phyloP scores from a whole-genome alignment of 2,329 filamentous ascomycete species.

The Penicillium digitatum region DNA sequence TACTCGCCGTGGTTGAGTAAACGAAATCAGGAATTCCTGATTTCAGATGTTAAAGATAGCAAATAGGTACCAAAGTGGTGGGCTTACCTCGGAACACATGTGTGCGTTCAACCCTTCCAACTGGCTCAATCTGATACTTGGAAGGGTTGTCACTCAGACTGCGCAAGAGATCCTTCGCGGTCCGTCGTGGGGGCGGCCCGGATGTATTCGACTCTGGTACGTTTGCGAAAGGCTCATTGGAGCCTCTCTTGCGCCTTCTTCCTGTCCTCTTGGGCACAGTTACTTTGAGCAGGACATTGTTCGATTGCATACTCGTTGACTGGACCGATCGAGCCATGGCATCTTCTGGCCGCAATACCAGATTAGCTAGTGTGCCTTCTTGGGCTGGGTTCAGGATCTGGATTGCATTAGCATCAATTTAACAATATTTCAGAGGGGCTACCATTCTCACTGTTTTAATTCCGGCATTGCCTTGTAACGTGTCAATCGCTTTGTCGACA shows the following conservation, averaged over 20 bases:
- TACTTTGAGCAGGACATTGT: conserved; percentile 82
- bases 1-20: conserved; percentile 64
- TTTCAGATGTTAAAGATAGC: background rate
- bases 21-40: conserved; percentile 78
- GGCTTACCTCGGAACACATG: conserved; percentile 73
- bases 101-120: conserved; percentile 71
- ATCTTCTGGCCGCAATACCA: conserved; percentile 78
- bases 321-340: conserved; percentile 72
- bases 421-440: background rate
- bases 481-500: conserved; percentile 60
- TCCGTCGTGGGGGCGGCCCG: conserved; percentile 18
- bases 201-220: conserved; percentile 28
- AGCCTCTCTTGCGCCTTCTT: conserved; percentile 78
- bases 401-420: conserved; percentile 5
- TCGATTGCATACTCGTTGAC: conserved; percentile 70
- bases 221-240: conserved; percentile 60
- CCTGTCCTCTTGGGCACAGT: conserved; percentile 84
- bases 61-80: background rate
- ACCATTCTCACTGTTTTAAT: conserved; percentile 48
- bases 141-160: conserved; percentile 67
- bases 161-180: conserved; percentile 27
- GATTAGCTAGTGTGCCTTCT: conserved; percentile 52
- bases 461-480: conserved; percentile 55
- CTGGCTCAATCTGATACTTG: conserved; percentile 63
- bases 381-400: conserved; percentile 47